Evolutionary conservation across 1,284 basidiomycete genomes (phyloP).

Genomic region (Cryptococcus sp.): DNA sequence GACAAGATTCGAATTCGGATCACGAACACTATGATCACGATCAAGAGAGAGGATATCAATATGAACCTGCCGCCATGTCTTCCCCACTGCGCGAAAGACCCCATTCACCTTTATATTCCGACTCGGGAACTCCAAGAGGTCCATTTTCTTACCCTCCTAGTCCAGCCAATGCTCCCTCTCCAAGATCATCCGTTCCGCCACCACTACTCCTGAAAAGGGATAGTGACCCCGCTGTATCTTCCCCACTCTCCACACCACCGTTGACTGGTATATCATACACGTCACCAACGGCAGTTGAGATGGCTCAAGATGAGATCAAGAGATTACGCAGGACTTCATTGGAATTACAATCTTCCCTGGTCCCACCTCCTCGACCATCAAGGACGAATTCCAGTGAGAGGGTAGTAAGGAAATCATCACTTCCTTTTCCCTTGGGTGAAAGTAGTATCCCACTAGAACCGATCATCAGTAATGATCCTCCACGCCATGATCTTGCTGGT

Average conservation of each 20-base stretch:
- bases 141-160: slow-evolving; percentile 17
- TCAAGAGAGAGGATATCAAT: slow-evolving; percentile 5
- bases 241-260: not conserved
- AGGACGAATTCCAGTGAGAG: not conserved
- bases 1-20: not conserved
- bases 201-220: slow-evolving; percentile 11
- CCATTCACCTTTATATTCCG: slow-evolving; percentile 14
- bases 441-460: not conserved
- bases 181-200: not conserved
- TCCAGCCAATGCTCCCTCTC: not conserved
- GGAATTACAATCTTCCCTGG: slow-evolving; percentile 9
- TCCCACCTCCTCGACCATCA: not conserved
- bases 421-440: not conserved
- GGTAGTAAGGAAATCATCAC: not conserved
- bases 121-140: slow-evolving; percentile 9
- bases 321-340: slow-evolving; percentile 12
- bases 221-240: not conserved
- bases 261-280: slow-evolving; percentile 5
- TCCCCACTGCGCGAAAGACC: slow-evolving; percentile 18
- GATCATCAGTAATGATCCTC: not conserved
- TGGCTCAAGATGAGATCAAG: slow-evolving; percentile 13
- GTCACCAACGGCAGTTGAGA: slow-evolving; percentile 15
- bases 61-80: slow-evolving; percentile 15
- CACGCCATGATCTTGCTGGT: not conserved
- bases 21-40: not conserved